Evolutionary conservation across 495 filamentous ascomycete species (phyloP).

Genomic region (Mycothermus thermophilus): DNA sequence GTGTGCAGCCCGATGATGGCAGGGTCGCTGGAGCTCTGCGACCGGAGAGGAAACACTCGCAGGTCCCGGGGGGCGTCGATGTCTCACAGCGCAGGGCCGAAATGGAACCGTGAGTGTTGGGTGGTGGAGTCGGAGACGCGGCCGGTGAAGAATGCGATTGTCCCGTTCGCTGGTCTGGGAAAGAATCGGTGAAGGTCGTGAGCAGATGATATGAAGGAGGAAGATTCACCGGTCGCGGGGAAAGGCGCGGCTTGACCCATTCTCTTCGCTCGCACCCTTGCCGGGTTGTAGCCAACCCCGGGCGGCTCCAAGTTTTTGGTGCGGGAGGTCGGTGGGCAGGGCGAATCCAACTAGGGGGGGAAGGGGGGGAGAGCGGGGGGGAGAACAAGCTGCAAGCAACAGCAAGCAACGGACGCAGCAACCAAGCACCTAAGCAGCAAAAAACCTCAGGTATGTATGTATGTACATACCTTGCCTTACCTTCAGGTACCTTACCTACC

Average conservation of each 20-base stretch:
- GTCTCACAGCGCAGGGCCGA: slow-evolving; percentile 15
- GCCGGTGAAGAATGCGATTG: slow-evolving; percentile 14
- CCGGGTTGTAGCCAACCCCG: slow-evolving; percentile 1
- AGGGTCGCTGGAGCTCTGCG: not conserved
- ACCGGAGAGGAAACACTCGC: slow-evolving; percentile 1
- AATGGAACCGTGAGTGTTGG: slow-evolving; percentile 5
- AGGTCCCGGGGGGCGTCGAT: slow-evolving; percentile 5
- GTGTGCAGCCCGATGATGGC: too few species aligned
- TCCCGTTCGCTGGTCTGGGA: slow-evolving; percentile 12
- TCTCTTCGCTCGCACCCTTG: slow-evolving; percentile 4
- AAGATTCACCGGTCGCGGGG: slow-evolving; percentile 21
- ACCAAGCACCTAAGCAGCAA: too few species aligned
- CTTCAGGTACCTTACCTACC: too few species aligned
- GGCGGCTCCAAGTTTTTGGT: slow-evolving; percentile 7
- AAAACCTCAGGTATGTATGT: too few species aligned
- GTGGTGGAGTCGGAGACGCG: slow-evolving; percentile 14
- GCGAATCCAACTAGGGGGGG: not conserved
- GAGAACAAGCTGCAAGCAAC: too few species aligned
- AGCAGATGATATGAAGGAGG: slow-evolving; percentile 19
- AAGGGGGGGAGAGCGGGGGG: slow-evolving; percentile 2
- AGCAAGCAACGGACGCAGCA: too few species aligned
- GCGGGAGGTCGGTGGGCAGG: slow-evolving; percentile 3
- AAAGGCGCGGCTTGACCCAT: slow-evolving; percentile 14
- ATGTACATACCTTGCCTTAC: too few species aligned
- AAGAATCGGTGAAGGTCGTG: slow-evolving; percentile 20